phyloP scores from a whole-genome alignment of 2,329 filamentous ascomycete species.

The Paramyrothecium sp. region DNA sequence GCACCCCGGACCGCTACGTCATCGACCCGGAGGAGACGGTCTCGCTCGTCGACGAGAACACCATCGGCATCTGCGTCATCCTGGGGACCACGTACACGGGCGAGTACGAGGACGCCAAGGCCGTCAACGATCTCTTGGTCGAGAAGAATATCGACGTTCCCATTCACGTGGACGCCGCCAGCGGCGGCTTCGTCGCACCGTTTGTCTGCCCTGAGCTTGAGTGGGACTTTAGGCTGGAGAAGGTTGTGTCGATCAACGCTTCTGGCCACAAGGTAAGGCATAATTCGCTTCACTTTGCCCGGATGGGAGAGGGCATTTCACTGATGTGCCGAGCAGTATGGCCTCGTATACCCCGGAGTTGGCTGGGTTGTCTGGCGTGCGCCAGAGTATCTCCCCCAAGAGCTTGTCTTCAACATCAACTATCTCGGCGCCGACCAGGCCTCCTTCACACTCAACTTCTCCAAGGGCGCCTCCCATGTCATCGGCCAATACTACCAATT shows the following conservation, averaged over 20 bases:
- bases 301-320: background rate
- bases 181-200: constrained; percentile 88
- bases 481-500: constrained; percentile 98
- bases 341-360: constrained; percentile 80
- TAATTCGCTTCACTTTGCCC: background rate
- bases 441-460: constrained; percentile 97
- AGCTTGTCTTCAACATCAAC: constrained; percentile 99
- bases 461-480: constrained; percentile 89
- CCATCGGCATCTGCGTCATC: constrained; percentile 89
- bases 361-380: constrained; percentile 92
- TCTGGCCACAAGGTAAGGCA: constrained; percentile 76
- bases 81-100: constrained; percentile 93
- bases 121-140: constrained; percentile 82
- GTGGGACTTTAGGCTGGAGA: constrained; percentile 90
- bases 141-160: constrained; percentile 74
- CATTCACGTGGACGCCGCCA: constrained; percentile 93
- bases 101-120: constrained; percentile 92
- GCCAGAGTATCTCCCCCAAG: constrained; percentile 79
- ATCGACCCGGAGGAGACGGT: constrained; percentile 64
- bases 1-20: constrained; percentile 59
- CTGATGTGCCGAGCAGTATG: constrained; percentile 37
- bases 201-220: constrained; percentile 81
- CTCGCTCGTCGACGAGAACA: constrained; percentile 63
- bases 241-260: constrained; percentile 90
- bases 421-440: constrained; percentile 95